These are phyloP conservation scores for Amanita subjunquillea DNA, from an alignment of 768 basidiomycete species.

Conservation along the genomic window DNA sequence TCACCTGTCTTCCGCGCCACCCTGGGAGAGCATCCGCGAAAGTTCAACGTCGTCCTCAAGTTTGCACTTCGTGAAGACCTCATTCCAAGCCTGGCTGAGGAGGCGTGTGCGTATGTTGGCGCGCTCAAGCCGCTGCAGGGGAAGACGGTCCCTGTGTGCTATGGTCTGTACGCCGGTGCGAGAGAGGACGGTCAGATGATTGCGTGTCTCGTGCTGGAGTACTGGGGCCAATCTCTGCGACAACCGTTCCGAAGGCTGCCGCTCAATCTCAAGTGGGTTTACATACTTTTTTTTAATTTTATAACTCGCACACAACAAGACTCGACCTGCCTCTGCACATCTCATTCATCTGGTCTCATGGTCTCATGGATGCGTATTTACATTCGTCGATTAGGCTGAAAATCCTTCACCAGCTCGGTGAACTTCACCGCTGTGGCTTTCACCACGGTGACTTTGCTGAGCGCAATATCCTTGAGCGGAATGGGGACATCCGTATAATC, in stretches of 20 bases:
- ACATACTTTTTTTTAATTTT: neutral
- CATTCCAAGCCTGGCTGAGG: slow-evolving; percentile 21
- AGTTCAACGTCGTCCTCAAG: slow-evolving; percentile 20
- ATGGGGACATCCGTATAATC: slow-evolving; percentile 27
- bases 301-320: no score
- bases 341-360: no score
- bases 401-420: slow-evolving; percentile 21
- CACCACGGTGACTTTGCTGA: slow-evolving; percentile 32
- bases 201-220: slow-evolving; percentile 26
- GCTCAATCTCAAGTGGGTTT: slow-evolving; percentile 21
- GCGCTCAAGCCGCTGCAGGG: slow-evolving; percentile 23
- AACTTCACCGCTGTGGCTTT: slow-evolving; percentile 23
- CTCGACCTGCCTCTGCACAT: no score
- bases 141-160: slow-evolving; percentile 19
- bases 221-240: slow-evolving; percentile 24
- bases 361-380: neutral
- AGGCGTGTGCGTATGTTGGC: slow-evolving; percentile 22
- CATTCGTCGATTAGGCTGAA: slow-evolving; percentile 14
- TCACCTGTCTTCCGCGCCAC: slow-evolving; percentile 26
- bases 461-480: slow-evolving; percentile 24
- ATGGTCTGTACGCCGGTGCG: slow-evolving; percentile 23
- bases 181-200: slow-evolving; percentile 21
- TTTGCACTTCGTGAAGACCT: slow-evolving; percentile 30
- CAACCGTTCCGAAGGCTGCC: slow-evolving; percentile 19
- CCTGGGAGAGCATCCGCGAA: slow-evolving; percentile 9